Evolutionary conservation across 306 rosid genomes (phyloP), one percentile per base, ranked within the genome.

Genomic region (Rosa lucieae): DNA sequence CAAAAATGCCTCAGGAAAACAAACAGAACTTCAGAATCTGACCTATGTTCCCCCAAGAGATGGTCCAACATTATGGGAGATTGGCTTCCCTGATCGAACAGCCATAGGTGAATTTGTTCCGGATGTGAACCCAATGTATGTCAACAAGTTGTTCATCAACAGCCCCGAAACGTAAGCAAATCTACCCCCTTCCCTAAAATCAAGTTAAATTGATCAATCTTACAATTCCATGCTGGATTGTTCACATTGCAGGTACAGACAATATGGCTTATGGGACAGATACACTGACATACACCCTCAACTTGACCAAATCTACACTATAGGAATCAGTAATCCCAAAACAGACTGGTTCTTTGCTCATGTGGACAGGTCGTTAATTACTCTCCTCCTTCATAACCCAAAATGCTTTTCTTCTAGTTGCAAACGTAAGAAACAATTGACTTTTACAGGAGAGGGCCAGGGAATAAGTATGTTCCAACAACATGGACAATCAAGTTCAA

Each of bases 311-410:
- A 80, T 76, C 71, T 84, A 82, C 79, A 80, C 75, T 8, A 35
- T 85, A 59, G 88, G 88, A 51, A 40, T 83, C 77, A 80, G 75
- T 62, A 84, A 85, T 67, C 74, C 86, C 5, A 84, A 82, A 66
- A 87, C 76, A 72, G 83, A 82, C 77, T 87, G 90, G 88, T 87
- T 87, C 61, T 87, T 84, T 76, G 90, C 82, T 77, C 86, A 87
- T 66, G 86, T 82, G 3, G 79, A 75, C 86, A 87, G 86, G 90
- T 87, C 2, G 67, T 11, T 56, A 56, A 10, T 8, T 23, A 53
- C 35, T 70, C 55, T 58, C 67, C 56, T 51, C 12, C 42, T 18
- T 46, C 40, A 74, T 37, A 39, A 6, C 21, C 67, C 40, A 35
- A 37, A 23, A 47, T 63, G 44, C 18, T 62, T 46, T 63, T 46